Evolutionary conservation across 768 basidiomycete species (phyloP), one percentile per base, ranked within the genome.

Genomic region (Grammothele lineata): DNA sequence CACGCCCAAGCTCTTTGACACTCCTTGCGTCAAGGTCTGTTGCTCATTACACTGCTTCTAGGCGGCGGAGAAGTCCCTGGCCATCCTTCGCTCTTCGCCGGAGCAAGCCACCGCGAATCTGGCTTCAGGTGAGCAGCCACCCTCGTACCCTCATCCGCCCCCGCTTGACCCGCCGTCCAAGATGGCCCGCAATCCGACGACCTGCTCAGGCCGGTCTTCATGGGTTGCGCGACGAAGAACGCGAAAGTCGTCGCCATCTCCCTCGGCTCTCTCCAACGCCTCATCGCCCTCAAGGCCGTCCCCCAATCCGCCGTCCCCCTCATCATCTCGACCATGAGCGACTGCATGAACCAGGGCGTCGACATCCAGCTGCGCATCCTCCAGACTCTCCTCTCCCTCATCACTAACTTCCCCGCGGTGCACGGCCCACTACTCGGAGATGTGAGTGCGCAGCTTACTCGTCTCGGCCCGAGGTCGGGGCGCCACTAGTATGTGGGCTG

Each of bases 321-420:
- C 27, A 88, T 97, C 42, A 77, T 98, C 57, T 78, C 68, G 37
- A 95, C 87, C 0, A 86, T 99, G 80, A 80, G 74, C 47, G 85
- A 89, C 53, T 91, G 91, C 15, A 82, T 95, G 72, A 85, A 80
- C 23, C 92, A 95, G 62, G 96, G 93, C 5, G 94, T 98, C 24
- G 96, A 99, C 62, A 96, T 97, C 22, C 96, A 98, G 62, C 76
- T 98, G 32, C 86, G 89, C 42, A 89, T 97, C 22, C 74, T 98
- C 0, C 94, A 97, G 64, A 94, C 92, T 0, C 75, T 98, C 8
- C 81, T 96, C 9, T 90, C 88, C 0, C 79, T 99, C 9, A 82
- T 98, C 41, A 94, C 91, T 2, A 89, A 91, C 60, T 92, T 93
- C 59, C 78, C 81, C 1, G 79, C 77, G 7, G 81, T 95, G 7